These are phyloP conservation scores for Amoebophrya sp. DNA, from an alignment of 169 alveolate species.

Conservation along the genomic window DNA sequence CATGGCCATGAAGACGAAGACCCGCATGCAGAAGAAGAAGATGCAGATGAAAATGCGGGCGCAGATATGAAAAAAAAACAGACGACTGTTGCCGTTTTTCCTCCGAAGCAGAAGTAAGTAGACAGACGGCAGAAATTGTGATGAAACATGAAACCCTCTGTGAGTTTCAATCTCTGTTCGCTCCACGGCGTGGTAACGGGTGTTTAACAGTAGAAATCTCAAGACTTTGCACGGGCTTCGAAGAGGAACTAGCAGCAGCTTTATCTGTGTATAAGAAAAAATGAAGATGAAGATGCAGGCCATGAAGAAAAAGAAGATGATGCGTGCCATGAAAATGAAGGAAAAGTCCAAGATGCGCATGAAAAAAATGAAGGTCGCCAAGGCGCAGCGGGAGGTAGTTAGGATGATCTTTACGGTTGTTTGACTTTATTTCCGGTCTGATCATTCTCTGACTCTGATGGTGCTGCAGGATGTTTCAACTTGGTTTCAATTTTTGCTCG, in stretches of 20 bases:
- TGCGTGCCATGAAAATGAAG: not conserved
- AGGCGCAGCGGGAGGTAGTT: not conserved
- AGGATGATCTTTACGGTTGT: too few species aligned
- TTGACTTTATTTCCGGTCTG: not conserved
- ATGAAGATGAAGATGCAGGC: not conserved
- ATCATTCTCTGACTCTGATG: not conserved
- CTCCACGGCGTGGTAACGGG: too few species aligned
- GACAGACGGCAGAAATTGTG: too few species aligned
- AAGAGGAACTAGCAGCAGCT: too few species aligned
- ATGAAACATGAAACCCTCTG: too few species aligned
- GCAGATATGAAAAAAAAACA: not conserved
- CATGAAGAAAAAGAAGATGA: not conserved
- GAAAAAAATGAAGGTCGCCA: slow-evolving; percentile 22
- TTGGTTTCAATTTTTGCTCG: not conserved
- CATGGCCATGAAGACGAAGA: not conserved
- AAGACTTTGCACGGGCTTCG: too few species aligned
- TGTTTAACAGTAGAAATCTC: too few species aligned
- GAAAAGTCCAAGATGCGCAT: not conserved
- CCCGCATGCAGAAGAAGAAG: not conserved
- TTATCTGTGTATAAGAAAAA: not conserved
- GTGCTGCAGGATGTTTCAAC: not conserved
- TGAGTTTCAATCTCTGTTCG: too few species aligned
- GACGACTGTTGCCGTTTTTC: too few species aligned
- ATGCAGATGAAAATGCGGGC: not conserved
- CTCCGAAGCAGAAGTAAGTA: too few species aligned